A percentile compares a stretch with the other conserved stretches of the same genome.
These are phyloP conservation scores for Decorospora gaudefroyi DNA, from an alignment of 2,329 filamentous ascomycete genomes.

Conservation along the genomic window DNA sequence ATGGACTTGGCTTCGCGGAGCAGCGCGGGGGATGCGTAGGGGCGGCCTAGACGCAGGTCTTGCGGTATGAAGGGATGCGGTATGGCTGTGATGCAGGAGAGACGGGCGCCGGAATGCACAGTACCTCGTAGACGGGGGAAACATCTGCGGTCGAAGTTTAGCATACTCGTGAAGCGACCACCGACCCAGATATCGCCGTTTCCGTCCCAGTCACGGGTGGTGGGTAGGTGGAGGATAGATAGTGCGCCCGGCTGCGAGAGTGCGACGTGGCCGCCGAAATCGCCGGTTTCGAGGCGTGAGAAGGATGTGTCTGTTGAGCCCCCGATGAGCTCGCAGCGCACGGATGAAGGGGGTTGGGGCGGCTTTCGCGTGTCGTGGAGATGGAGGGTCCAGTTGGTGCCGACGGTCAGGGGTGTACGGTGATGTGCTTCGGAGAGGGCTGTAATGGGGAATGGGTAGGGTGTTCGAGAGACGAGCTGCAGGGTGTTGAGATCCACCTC, in stretches of 20 bases:
- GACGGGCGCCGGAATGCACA: slow-evolving; percentile 79
- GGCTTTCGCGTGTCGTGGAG: slow-evolving; percentile 73
- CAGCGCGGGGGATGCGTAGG: slow-evolving; percentile 60
- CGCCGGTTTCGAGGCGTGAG: slow-evolving; percentile 57
- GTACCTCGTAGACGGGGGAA: slow-evolving; percentile 78
- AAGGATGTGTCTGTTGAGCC: slow-evolving; percentile 33
- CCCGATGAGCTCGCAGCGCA: slow-evolving; percentile 39
- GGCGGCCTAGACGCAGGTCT: slow-evolving; percentile 62
- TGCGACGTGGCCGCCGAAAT: slow-evolving; percentile 64
- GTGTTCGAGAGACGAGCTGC: slow-evolving; percentile 67
- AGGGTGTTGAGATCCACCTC: slow-evolving; percentile 81
- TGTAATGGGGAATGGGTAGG: slow-evolving; percentile 81
- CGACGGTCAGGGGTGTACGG: slow-evolving; percentile 76
- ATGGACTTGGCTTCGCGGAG: slow-evolving; percentile 59
- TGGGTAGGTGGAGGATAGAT: slow-evolving; percentile 77
- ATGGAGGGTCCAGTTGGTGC: slow-evolving; percentile 79
- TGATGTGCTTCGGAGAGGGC: slow-evolving; percentile 73
- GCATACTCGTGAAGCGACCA: slow-evolving; percentile 83
- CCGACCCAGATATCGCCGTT: slow-evolving; percentile 85
- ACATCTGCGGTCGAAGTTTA: slow-evolving; percentile 85
- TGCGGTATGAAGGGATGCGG: slow-evolving; percentile 69
- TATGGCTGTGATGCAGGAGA: slow-evolving; percentile 73
- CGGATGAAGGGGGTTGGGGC: slow-evolving; percentile 17
- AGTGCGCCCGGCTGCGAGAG: slow-evolving; percentile 81
- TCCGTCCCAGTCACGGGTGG: slow-evolving; percentile 58